Conservation (phyloP, 352 stramenopile species). For the Thraustochytrium sp. region DNA sequence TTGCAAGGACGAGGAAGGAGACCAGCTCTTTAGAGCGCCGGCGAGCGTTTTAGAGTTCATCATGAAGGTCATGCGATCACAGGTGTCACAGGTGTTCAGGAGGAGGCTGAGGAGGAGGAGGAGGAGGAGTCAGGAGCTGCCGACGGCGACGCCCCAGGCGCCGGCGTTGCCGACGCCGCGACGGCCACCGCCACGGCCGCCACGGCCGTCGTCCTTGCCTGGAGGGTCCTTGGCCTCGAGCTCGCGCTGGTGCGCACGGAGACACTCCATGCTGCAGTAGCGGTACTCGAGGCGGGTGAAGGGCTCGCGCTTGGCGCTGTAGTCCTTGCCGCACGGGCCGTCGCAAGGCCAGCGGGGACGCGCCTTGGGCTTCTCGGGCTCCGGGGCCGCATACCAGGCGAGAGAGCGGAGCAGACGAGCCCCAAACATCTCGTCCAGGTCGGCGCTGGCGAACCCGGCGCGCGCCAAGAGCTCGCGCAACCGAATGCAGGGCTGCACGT, state of each 20-base stretch:
- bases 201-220: background rate
- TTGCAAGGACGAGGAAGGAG: no score
- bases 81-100: no score
- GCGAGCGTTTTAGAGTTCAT: no score
- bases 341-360: conserved; percentile 22
- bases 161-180: background rate
- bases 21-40: no score
- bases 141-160: conserved; percentile 10
- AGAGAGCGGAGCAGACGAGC: background rate
- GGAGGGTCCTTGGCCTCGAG: background rate
- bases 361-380: background rate
- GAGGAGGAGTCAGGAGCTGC: background rate
- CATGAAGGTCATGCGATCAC: no score
- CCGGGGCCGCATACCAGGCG: background rate
- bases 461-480: background rate
- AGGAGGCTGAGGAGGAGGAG: no score
- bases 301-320: conserved; percentile 25
- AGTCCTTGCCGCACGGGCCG: conserved; percentile 21
- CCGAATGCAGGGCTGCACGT: background rate
- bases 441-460: background rate
- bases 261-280: conserved; percentile 19
- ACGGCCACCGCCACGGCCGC: background rate
- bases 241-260: background rate
- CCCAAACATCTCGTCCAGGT: background rate
- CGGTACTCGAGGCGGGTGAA: conserved; percentile 18